phyloP scores from a whole-genome alignment of 345 rosid species.

The Rhodamnia argentea region DNA sequence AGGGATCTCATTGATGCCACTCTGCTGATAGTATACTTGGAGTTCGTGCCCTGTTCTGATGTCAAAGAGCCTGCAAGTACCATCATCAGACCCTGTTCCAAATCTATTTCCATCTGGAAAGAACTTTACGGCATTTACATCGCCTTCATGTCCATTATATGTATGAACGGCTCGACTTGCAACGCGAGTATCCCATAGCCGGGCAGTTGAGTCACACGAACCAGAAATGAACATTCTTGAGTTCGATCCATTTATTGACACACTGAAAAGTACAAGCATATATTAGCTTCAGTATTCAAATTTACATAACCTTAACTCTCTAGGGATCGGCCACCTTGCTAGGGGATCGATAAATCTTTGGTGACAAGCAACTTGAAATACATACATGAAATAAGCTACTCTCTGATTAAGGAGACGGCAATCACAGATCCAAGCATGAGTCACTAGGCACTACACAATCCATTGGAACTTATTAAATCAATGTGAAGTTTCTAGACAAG shows the following conservation, averaged over 20 bases:
- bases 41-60: slow-evolving; percentile 92
- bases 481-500: background rate
- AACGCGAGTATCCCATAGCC: slow-evolving; percentile 93
- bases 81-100: slow-evolving; percentile 95
- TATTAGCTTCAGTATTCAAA: background rate
- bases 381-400: background rate
- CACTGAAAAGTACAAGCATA: slow-evolving; percentile 30
- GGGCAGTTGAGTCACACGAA: slow-evolving; percentile 86
- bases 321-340: background rate
- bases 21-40: slow-evolving; percentile 61
- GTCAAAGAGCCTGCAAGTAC: slow-evolving; percentile 92
- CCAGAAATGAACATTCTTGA: slow-evolving; percentile 86
- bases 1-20: slow-evolving; percentile 31
- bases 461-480: background rate
- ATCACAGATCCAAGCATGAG: background rate
- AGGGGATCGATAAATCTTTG: background rate
- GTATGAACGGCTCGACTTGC: slow-evolving; percentile 92
- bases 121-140: slow-evolving; percentile 84
- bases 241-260: slow-evolving; percentile 65
- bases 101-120: slow-evolving; percentile 93
- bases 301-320: background rate
- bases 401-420: background rate
- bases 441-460: background rate
- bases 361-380: background rate
- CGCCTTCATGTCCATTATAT: slow-evolving; percentile 92